Evolutionary conservation across 1,284 basidiomycete genomes (phyloP), one percentile per base, ranked within the genome.

Genomic region (Ganoderma multipileum): DNA sequence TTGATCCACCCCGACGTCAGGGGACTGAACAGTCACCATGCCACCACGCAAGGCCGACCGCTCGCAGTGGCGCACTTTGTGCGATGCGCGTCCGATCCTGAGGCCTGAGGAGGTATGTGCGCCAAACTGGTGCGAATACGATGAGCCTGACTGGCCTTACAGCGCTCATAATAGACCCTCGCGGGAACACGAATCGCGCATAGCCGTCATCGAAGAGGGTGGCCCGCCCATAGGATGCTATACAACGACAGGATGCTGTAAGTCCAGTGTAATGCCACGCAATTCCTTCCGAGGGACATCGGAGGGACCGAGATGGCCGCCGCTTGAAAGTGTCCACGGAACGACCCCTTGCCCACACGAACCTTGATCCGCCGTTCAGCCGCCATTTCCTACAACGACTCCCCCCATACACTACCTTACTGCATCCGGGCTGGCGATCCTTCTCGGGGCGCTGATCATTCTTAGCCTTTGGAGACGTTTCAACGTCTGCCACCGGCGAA

Each of bases 271-370:
- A 66, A 54, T 33, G 42, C 14, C 7, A 41, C 20, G 41, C 52
- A 55, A 65, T 61, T 65, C 69, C 67, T 58, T 72, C 71, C 71
- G 71, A 72, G 66, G 65, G 33, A 23, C 61, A 64, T 70, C 71
- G 71, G 71, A 72, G 65, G 67, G 58, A 68, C 68, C 68, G 68
- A 68, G 67, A 63, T 65, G 57, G 61, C 71, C 69, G 71, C 69
- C 54, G 23, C 57, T n/a, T n/a, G n/a, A 63, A 55, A 61, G 39
- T 65, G 69, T 70, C 59, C 69, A 66, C 68, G 69, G 69, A 68
- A 68, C 39, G 44, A 65, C 63, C 65, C 67, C 63, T 68, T 44
- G 62, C 63, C 58, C 47, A 30, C 39, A n/a, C 66, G 23, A 58
- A 50, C 5, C 6, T 14, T 59, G 61, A 23, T 67, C 66, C 66